Evolutionary conservation across 2,329 filamentous ascomycete species (phyloP).

Genomic region (Harringtonia aguacate): DNA sequence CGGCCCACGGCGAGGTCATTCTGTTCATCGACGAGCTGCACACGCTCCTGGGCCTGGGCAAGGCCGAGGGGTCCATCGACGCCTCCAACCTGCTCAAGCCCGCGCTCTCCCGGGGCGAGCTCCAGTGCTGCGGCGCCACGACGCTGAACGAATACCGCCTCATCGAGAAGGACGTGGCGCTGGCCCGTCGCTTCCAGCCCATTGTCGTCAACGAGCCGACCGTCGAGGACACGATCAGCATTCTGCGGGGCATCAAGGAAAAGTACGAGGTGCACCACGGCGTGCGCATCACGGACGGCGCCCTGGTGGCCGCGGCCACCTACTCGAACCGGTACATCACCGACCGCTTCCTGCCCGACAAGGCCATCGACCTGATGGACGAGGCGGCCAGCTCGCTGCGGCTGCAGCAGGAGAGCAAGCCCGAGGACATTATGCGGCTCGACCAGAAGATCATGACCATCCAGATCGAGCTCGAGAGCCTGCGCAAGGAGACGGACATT

Average conservation of each 20-base stretch:
- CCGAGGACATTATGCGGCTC: conserved; percentile 83
- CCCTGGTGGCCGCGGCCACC: conserved; percentile 81
- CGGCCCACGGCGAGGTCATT: conserved; percentile 81
- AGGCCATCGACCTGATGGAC: conserved; percentile 93
- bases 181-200: conserved; percentile 88
- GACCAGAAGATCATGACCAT: conserved; percentile 96
- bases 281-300: conserved; percentile 85
- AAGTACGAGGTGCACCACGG: conserved; percentile 97
- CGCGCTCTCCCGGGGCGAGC: conserved; percentile 79
- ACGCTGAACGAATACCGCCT: conserved; percentile 84
- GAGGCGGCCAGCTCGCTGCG: conserved; percentile 86
- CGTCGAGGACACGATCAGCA: conserved; percentile 88
- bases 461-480: conserved; percentile 89
- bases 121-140: conserved; percentile 92
- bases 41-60: conserved; percentile 81
- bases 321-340: conserved; percentile 96
- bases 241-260: conserved; percentile 92
- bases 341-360: conserved; percentile 90
- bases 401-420: conserved; percentile 92
- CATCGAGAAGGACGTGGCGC: conserved; percentile 92
- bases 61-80: conserved; percentile 93
- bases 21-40: conserved; percentile 94
- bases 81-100: conserved; percentile 93
- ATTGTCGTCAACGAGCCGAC: conserved; percentile 88
- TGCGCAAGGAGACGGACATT: conserved; percentile 88